Percentiles rank a stretch among this genome's conserved stretches.
Conservation (phyloP, 2,329 filamentous ascomycete species). For the Emericellopsis cladophorae region DNA sequence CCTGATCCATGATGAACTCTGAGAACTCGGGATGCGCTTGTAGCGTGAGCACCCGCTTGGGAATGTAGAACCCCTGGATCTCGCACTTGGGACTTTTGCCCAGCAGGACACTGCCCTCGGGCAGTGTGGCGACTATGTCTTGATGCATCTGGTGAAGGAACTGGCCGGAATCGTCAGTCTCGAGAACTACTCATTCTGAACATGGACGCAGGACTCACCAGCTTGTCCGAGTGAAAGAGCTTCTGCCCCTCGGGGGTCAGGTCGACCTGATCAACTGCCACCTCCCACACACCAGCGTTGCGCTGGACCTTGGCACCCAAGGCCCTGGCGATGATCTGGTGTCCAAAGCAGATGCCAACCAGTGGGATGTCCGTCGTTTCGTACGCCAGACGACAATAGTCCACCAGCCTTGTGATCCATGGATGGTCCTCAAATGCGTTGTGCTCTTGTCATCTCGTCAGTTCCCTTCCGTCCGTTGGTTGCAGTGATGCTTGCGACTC, state of each 20-base stretch:
- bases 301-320: conserved; percentile 22
- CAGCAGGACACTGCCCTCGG: conserved; percentile 23
- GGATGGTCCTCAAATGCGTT: conserved; percentile 27
- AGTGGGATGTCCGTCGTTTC: conserved; percentile 23
- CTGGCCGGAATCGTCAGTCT: conserved; percentile 7
- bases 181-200: neutral
- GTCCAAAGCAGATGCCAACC: conserved; percentile 34
- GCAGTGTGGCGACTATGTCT: conserved; percentile 27
- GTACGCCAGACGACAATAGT: conserved; percentile 20
- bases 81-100: conserved; percentile 25
- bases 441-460: conserved; percentile 11
- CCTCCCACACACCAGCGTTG: conserved; percentile 28
- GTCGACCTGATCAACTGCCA: conserved; percentile 1
- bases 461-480: neutral
- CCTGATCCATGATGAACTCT: conserved; percentile 22
- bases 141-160: conserved; percentile 34
- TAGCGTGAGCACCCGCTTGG: conserved; percentile 24
- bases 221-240: neutral
- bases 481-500: neutral
- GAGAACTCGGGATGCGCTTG: conserved; percentile 37
- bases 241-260: conserved; percentile 1
- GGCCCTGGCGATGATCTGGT: conserved; percentile 32
- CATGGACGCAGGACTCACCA: neutral
- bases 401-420: conserved; percentile 29
- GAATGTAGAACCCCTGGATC: conserved; percentile 29